phyloP scores from a whole-genome alignment of 2,329 filamentous ascomycete species.

The Penicillium sp. region DNA sequence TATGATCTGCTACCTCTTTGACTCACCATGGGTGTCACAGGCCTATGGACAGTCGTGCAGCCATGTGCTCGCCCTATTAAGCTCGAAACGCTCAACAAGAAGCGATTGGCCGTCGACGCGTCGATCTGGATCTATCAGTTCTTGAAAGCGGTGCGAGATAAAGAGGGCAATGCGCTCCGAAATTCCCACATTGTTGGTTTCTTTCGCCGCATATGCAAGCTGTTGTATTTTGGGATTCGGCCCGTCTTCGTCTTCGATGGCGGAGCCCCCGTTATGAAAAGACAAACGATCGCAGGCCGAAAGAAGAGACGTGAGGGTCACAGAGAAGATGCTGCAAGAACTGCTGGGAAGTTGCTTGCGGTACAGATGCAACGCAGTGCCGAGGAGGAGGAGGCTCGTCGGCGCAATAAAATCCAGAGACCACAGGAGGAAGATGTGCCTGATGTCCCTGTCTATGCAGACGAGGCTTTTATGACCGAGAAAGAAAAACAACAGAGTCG shows the following conservation, averaged over 20 bases:
- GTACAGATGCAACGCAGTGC: slow-evolving; percentile 90
- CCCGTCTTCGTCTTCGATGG: slow-evolving; percentile 99
- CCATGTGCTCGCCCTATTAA: slow-evolving; percentile 95
- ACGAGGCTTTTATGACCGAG: slow-evolving; percentile 79
- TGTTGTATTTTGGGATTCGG: slow-evolving; percentile 92
- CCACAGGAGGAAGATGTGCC: slow-evolving; percentile 68
- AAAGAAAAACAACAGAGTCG: slow-evolving; percentile 72
- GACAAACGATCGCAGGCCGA: slow-evolving; percentile 79
- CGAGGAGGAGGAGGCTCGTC: slow-evolving; percentile 72
- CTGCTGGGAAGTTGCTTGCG: slow-evolving; percentile 85
- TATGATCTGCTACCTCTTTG: slow-evolving; percentile 4
- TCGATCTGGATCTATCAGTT: slow-evolving; percentile 99
- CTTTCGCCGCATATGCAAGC: slow-evolving; percentile 96
- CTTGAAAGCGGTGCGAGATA: slow-evolving; percentile 96
- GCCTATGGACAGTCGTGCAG: slow-evolving; percentile 93
- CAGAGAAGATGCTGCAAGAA: slow-evolving; percentile 86
- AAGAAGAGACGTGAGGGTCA: slow-evolving; percentile 81
- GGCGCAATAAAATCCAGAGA: slow-evolving; percentile 48
- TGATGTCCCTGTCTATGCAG: slow-evolving; percentile 78
- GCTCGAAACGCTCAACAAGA: slow-evolving; percentile 91
- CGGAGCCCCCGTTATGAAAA: slow-evolving; percentile 84
- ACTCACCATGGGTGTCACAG: slow-evolving; percentile 84
- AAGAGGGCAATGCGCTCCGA: slow-evolving; percentile 92
- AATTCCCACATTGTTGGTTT: slow-evolving; percentile 97
- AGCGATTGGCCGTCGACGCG: slow-evolving; percentile 93